Evolutionary conservation across 1,284 basidiomycete genomes (phyloP).

Genomic region (Papiliotrema flavescens): DNA sequence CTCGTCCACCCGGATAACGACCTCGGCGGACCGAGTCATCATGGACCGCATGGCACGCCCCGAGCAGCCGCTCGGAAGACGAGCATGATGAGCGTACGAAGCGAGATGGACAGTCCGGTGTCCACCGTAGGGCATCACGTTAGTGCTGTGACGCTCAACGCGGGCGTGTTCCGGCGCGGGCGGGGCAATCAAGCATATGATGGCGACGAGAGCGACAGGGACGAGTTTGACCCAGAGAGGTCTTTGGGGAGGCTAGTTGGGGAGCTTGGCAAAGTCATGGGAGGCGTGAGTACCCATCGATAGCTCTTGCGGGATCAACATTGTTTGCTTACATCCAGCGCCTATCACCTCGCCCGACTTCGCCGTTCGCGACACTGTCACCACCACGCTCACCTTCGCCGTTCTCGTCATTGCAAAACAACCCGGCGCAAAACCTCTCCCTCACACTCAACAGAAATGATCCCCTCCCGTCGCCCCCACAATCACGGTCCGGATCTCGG

Average conservation of each 20-base stretch:
- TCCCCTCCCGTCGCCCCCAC: conserved; percentile 36
- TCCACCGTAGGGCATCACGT: conserved; percentile 83
- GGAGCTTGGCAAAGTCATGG: conserved; percentile 42
- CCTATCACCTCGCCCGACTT: conserved; percentile 24
- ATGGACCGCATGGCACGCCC: conserved; percentile 9
- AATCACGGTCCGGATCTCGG: conserved; percentile 20
- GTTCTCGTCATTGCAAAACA: conserved; percentile 15
- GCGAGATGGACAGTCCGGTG: conserved; percentile 51
- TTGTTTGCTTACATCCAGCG: conserved; percentile 4
- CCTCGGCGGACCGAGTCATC: not conserved
- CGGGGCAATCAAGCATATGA: conserved; percentile 49
- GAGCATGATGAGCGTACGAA: conserved; percentile 10
- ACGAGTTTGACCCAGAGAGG: conserved; percentile 81
- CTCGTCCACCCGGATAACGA: conserved; percentile 5
- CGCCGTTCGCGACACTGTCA: conserved; percentile 20
- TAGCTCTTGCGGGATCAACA: not conserved
- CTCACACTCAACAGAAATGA: conserved; percentile 39
- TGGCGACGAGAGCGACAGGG: conserved; percentile 56
- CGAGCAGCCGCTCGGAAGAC: conserved; percentile 9
- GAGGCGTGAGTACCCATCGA: conserved; percentile 22
- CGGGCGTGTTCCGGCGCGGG: conserved; percentile 59
- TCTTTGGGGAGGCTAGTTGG: conserved; percentile 60
- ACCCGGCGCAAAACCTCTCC: conserved; percentile 51
- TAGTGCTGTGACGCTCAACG: conserved; percentile 75
- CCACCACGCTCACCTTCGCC: conserved; percentile 22